Evolutionary conservation across 352 stramenopile species (phyloP), one percentile per base, ranked within the genome.

Genomic region (Pythium brachiatum): DNA sequence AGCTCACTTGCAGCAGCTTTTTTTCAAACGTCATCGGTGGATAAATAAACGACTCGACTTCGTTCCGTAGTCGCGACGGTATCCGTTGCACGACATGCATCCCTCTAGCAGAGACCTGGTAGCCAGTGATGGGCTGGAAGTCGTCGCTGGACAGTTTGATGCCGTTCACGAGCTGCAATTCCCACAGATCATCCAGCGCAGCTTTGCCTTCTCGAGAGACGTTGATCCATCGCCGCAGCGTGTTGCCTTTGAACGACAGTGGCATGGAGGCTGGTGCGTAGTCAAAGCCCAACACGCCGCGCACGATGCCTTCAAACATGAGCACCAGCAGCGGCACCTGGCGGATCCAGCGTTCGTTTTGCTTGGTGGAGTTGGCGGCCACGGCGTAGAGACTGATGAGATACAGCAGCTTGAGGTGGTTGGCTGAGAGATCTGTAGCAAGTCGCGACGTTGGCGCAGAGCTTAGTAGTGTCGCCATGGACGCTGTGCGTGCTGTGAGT

Each of bases 391-490:
- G 67, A 34, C 89, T 96, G 62, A 99, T 92, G 57, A 99, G 79
- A 72, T 98, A 99, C 7, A 99, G 75, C 50, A 99, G 65, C 57
- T 97, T 94, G 75, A 98, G 97, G 70, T 99, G 96, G 70, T 98
- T 98, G 57, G 97, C 76, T 51, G 92, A 96, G 13, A 98, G 73
- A 27, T 95, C 73, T 3, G 57, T 38, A 8, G 68, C 56, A 20
- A 69, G 38, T 31, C 48, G 62, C 12, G 48, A 31, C n/a, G 62
- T 69, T 4, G 62, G 46, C 15, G 48, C 47, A 7, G 47, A 52
- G 13, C 46, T 36, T 2, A 69, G 26, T 8, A 63, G 41, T 4
- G 31, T 62, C 38, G 55, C 53, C 26, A 68, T 51, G 9, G 62
- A 69, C n/a, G 36, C 55, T 15, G 43, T 64, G 54, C 62, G 62